These are phyloP conservation scores for Glycyrrhiza uralensis DNA, from an alignment of 306 rosid genomes.

Conservation along the genomic window DNA sequence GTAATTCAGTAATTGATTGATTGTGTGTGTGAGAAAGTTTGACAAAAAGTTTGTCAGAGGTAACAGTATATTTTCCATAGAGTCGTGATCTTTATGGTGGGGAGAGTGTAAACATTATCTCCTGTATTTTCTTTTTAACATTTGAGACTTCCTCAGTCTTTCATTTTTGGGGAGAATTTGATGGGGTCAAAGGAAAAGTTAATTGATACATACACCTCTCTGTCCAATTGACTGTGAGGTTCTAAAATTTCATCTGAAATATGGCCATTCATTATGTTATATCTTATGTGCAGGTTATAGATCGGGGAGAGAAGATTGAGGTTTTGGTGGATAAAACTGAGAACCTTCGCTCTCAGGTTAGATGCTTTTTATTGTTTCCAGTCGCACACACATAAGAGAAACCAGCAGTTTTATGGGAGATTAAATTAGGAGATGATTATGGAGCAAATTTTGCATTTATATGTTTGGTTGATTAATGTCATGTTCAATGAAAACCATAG, in stretches of 20 bases:
- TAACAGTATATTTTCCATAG: too few relatives aligned
- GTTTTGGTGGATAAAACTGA: constrained; percentile 67
- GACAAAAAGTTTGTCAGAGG: not conserved
- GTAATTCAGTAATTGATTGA: too few relatives aligned
- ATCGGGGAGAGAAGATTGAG: constrained; percentile 64
- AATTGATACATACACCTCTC: not conserved
- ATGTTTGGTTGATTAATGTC: not conserved
- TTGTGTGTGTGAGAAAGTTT: not conserved
- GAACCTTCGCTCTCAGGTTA: constrained; percentile 65
- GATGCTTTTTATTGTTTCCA: not conserved
- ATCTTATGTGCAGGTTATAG: constrained; percentile 48
- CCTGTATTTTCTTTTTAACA: not conserved
- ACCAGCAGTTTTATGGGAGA: not conserved
- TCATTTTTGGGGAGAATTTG: not conserved
- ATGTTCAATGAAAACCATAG: not conserved
- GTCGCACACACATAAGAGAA: not conserved
- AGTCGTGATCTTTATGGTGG: too few relatives aligned
- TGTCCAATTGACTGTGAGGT: not conserved
- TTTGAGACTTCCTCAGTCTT: not conserved
- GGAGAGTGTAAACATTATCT: not conserved
- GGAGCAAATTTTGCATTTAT: not conserved
- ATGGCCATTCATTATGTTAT: not conserved
- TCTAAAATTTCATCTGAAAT: not conserved
- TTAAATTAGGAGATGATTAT: not conserved
- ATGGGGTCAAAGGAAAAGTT: not conserved